A percentile compares a stretch with the other conserved stretches of the same genome.
Conservation (phyloP, 495 filamentous ascomycete genomes). For the Halenospora varia region DNA sequence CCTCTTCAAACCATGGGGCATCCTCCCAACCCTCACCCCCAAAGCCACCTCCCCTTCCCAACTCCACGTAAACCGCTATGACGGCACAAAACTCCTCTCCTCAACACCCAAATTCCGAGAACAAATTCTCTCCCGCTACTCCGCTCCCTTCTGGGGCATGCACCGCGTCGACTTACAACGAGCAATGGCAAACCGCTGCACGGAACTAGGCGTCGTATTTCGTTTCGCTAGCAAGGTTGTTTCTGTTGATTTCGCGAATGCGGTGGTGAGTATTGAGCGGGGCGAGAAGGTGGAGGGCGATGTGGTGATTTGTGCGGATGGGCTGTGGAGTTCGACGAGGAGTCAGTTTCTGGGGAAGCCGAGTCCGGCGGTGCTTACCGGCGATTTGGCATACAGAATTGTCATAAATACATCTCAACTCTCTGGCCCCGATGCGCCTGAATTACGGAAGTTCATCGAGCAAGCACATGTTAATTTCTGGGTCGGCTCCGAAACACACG, state of each 20-base stretch:
- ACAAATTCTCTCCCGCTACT: conserved; percentile 38
- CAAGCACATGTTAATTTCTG: conserved; percentile 65
- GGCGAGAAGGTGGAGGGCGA: conserved; percentile 39
- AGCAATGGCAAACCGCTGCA: conserved; percentile 36
- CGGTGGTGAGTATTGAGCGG: conserved; percentile 32
- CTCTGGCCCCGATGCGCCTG: conserved; percentile 38
- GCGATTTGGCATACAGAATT: conserved; percentile 60
- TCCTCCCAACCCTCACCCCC: conserved; percentile 39
- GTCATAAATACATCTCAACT: conserved; percentile 47
- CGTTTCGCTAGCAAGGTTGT: conserved; percentile 35
- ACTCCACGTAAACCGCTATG: conserved; percentile 56
- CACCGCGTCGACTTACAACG: conserved; percentile 52
- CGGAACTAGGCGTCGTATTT: conserved; percentile 38
- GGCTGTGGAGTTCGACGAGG: conserved; percentile 48
- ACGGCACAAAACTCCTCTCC: conserved; percentile 48
- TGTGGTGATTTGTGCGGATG: conserved; percentile 52
- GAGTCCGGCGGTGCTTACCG: conserved; percentile 45
- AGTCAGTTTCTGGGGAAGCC: conserved; percentile 38
- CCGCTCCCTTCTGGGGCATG: conserved; percentile 48
- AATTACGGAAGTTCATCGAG: conserved; percentile 38
- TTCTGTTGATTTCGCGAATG: conserved; percentile 29
- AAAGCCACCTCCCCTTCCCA: conserved; percentile 47
- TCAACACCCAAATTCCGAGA: conserved; percentile 45
- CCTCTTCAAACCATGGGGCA: conserved; percentile 50
- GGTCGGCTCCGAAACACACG: conserved; percentile 57